Percentiles rank a stretch among this genome's conserved stretches.
Conservation (phyloP, 2,329 filamentous ascomycete species). For the Beauveria varroae region DNA sequence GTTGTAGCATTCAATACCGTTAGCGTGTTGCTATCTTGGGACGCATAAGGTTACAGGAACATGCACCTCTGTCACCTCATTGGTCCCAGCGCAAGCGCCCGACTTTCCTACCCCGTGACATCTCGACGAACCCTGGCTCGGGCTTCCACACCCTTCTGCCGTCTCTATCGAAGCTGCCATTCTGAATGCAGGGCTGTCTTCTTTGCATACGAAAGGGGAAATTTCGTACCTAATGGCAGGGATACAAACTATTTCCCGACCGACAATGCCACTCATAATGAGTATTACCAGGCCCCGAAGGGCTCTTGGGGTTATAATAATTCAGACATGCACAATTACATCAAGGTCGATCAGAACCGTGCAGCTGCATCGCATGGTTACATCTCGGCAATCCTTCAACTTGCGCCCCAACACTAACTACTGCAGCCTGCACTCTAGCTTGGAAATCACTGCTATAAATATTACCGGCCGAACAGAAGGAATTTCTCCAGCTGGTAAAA, state of each 20-base stretch:
- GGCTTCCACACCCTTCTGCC: background rate
- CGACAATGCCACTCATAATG: background rate
- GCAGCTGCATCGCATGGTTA: background rate
- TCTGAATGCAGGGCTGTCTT: background rate
- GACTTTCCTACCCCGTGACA: background rate
- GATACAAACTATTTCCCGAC: background rate
- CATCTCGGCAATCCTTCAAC: background rate
- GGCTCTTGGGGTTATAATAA: too few species aligned
- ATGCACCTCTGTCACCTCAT: background rate
- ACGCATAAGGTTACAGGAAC: constrained; percentile 8
- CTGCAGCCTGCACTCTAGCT: background rate
- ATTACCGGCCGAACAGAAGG: background rate
- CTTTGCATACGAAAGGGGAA: background rate
- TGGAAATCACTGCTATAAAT: background rate
- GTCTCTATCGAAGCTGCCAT: background rate
- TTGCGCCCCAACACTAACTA: background rate
- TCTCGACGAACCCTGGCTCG: background rate
- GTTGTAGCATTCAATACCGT: background rate
- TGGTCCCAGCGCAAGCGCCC: constrained; percentile 6
- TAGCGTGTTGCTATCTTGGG: constrained; percentile 12
- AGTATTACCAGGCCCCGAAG: background rate
- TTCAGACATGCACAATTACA: background rate
- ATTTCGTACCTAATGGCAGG: background rate
- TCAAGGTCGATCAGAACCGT: background rate
- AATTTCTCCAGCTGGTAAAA: background rate